Conservation (phyloP, 192 early-diverging fungal species). For the Coemansia brasiliensis region DNA sequence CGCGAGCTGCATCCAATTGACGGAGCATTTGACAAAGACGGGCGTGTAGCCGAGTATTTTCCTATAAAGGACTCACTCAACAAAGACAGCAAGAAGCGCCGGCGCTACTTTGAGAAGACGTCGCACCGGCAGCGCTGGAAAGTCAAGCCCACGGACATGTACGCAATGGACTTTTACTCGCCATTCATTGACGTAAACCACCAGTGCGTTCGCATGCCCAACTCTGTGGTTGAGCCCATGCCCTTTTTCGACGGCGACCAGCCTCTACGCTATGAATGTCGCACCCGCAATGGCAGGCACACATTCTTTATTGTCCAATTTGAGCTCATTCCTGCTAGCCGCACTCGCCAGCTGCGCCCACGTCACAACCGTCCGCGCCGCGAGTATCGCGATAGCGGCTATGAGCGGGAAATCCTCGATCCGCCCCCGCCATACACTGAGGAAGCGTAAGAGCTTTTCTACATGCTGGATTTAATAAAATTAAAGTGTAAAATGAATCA, state of each 20-base stretch:
- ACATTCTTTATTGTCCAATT: constrained; percentile 56
- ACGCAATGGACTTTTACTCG: constrained; percentile 55
- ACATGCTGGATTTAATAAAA: background rate
- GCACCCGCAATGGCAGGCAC: constrained; percentile 37
- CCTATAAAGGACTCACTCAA: constrained; percentile 47
- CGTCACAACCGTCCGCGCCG: constrained; percentile 33
- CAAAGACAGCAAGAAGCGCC: constrained; percentile 55
- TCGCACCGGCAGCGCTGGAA: constrained; percentile 48
- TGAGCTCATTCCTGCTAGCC: constrained; percentile 49
- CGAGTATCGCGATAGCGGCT: constrained; percentile 55
- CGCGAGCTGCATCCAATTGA: constrained; percentile 51
- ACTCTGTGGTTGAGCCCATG: constrained; percentile 54
- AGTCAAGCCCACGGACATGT: constrained; percentile 40
- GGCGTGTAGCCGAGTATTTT: constrained; percentile 53
- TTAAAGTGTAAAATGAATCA: background rate
- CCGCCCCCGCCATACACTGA: constrained; percentile 52
- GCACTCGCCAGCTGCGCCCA: constrained; percentile 36
- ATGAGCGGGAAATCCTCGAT: constrained; percentile 54
- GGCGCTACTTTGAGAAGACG: constrained; percentile 49
- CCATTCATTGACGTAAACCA: constrained; percentile 56
- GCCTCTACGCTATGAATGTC: constrained; percentile 55
- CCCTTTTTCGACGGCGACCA: constrained; percentile 51
- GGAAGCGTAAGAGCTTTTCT: constrained; percentile 14
- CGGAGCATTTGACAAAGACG: constrained; percentile 43
- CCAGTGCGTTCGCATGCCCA: constrained; percentile 58